Evolutionary conservation across 768 basidiomycete species (phyloP).

Genomic region (Mycena pura): DNA sequence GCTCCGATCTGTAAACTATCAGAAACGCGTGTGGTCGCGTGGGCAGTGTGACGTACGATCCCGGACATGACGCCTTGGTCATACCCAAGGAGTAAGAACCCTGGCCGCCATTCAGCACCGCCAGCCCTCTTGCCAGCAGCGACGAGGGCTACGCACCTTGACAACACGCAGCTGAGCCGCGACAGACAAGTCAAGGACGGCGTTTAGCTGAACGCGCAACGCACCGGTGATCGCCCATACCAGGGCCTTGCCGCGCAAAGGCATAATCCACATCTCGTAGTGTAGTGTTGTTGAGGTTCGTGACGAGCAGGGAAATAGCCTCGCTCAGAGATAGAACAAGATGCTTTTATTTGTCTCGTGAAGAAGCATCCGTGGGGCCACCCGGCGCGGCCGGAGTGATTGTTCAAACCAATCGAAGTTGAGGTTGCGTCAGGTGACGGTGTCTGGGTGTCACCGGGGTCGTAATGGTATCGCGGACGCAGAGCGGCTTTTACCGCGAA

Average conservation of each 20-base stretch:
- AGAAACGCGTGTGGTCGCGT: too few relatives aligned
- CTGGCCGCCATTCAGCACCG: too few relatives aligned
- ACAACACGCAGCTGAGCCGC: constrained; percentile 41
- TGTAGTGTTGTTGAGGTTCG: not conserved
- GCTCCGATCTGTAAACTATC: constrained; percentile 48
- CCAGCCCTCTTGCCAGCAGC: too few relatives aligned
- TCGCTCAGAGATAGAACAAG: too few relatives aligned
- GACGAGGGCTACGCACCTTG: too few relatives aligned
- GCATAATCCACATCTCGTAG: constrained; percentile 42
- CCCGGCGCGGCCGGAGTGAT: too few relatives aligned
- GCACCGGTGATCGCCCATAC: constrained; percentile 48
- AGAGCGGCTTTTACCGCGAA: too few relatives aligned
- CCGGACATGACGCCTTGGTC: constrained; percentile 53
- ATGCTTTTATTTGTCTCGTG: too few relatives aligned
- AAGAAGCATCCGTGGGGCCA: not conserved
- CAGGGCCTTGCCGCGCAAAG: constrained; percentile 43
- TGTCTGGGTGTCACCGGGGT: too few relatives aligned
- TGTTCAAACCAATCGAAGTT: not conserved
- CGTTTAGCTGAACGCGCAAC: too few relatives aligned
- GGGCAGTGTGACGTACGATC: constrained; percentile 41
- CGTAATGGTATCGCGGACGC: too few relatives aligned
- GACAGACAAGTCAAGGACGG: not conserved
- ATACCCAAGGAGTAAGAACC: constrained; percentile 44
- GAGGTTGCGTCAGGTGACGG: not conserved
- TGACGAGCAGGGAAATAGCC: not conserved